These are phyloP conservation scores for Pistacia integerrima DNA, from an alignment of 345 rosid genomes.

Conservation along the genomic window DNA sequence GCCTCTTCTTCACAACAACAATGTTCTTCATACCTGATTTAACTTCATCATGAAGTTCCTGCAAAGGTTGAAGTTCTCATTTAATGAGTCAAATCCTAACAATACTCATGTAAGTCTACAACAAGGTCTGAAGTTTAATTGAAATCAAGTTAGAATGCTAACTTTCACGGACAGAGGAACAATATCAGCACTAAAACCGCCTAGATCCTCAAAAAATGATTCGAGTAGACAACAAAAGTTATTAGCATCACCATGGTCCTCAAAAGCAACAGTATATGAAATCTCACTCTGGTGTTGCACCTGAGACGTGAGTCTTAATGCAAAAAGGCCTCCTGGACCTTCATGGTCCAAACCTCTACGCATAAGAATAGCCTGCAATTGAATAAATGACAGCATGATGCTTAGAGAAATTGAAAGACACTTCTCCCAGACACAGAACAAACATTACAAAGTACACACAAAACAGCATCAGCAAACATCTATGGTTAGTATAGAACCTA, in stretches of 20 bases:
- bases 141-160: slow-evolving; percentile 23
- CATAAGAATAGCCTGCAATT: slow-evolving; percentile 65
- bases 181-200: slow-evolving; percentile 59
- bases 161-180: slow-evolving; percentile 65
- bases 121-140: neutral
- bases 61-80: slow-evolving; percentile 20
- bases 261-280: slow-evolving; percentile 62
- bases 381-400: slow-evolving; percentile 1
- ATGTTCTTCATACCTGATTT: slow-evolving; percentile 46
- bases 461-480: neutral
- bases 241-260: slow-evolving; percentile 76
- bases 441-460: neutral
- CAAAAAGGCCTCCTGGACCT: slow-evolving; percentile 52
- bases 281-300: slow-evolving; percentile 29
- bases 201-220: slow-evolving; percentile 66
- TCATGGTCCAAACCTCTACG: slow-evolving; percentile 54
- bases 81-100: neutral
- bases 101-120: neutral
- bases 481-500: neutral
- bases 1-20: slow-evolving; percentile 70
- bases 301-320: slow-evolving; percentile 36
- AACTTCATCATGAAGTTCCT: slow-evolving; percentile 66
- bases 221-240: slow-evolving; percentile 77
- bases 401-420: neutral
- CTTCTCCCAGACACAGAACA: neutral